Conservation (phyloP, 345 rosid species). For the Eucalyptus marginata region DNA sequence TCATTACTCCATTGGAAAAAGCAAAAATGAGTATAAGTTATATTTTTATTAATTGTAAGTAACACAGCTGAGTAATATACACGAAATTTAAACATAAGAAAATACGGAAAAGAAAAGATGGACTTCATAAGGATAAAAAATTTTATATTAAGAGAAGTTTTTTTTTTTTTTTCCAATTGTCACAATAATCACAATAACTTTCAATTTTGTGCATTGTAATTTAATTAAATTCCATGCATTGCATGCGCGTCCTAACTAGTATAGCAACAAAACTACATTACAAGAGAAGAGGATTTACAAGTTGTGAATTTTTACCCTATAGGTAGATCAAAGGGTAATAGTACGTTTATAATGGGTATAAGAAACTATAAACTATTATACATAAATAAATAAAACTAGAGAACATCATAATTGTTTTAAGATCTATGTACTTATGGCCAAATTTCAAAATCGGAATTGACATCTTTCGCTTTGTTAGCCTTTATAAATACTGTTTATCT, state of each 20-base stretch:
- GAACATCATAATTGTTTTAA: not conserved
- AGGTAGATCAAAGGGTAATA: not conserved
- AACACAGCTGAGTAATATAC: not conserved
- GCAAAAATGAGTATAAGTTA: no score
- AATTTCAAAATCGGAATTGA: no score
- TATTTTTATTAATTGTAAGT: not conserved
- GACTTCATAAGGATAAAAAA: not conserved
- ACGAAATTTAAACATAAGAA: not conserved
- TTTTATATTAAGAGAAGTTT: no score
- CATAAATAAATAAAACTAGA: not conserved
- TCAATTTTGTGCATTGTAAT: not conserved
- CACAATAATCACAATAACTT: not conserved
- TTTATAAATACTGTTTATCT: no score
- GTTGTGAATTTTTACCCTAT: no score
- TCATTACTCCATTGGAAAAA: not conserved
- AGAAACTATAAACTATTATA: not conserved
- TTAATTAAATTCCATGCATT: not conserved
- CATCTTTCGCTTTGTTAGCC: not conserved
- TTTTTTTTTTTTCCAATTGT: not conserved
- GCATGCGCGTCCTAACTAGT: not conserved
- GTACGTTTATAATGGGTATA: not conserved
- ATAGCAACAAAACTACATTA: not conserved
- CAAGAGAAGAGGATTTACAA: not conserved
- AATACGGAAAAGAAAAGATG: not conserved
- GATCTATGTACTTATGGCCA: not conserved